phyloP scores from a whole-genome alignment of 345 rosid species.

The Cardamine chenopodiifolia region DNA sequence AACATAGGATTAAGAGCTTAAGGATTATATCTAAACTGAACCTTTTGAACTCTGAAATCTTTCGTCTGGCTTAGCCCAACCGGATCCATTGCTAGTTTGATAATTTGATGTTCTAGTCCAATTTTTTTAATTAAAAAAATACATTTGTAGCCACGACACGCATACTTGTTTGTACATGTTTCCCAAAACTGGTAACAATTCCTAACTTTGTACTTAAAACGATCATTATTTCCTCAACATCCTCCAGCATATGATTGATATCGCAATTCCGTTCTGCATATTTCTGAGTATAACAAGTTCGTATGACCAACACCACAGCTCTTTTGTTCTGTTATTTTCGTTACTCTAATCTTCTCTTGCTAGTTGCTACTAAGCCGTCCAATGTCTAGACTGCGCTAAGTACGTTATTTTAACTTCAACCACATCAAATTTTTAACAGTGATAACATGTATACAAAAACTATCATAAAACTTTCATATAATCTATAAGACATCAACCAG shows the following conservation, averaged over 20 bases:
- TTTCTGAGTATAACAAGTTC: not conserved
- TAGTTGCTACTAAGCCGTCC: not conserved
- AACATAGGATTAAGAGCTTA: not conserved
- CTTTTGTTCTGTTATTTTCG: not conserved
- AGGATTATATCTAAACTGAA: not conserved
- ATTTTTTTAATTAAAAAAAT: too few species aligned
- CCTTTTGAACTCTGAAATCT: not conserved
- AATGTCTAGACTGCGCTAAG: not conserved
- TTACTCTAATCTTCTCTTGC: not conserved
- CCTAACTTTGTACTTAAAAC: not conserved
- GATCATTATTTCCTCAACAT: not conserved
- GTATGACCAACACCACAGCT: not conserved
- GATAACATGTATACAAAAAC: slow-evolving; percentile 3
- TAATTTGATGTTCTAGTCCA: not conserved
- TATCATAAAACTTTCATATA: not conserved
- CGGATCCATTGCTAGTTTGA: not conserved
- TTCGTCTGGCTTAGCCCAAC: not conserved
- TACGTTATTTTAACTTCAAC: not conserved
- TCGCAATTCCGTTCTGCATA: not conserved
- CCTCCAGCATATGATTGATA: not conserved
- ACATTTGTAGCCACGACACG: not conserved
- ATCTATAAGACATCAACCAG: not conserved
- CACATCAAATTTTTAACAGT: not conserved
- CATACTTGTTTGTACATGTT: not conserved
- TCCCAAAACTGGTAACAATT: not conserved